phyloP scores from a whole-genome alignment of 768 basidiomycete genomes.

The Amanita rubescens region DNA sequence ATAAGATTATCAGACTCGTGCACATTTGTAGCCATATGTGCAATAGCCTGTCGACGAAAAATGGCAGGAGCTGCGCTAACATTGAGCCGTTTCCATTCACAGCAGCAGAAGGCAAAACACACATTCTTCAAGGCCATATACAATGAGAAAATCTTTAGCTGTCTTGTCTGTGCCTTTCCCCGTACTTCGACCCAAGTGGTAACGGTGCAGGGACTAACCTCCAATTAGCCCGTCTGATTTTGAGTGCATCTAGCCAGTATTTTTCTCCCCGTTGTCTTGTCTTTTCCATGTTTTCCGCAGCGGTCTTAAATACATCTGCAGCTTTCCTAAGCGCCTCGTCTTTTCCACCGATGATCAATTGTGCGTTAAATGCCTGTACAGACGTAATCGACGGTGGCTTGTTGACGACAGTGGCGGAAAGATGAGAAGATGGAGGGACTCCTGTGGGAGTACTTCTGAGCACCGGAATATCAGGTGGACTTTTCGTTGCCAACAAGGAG shows the following conservation, averaged over 20 bases:
- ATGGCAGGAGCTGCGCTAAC: slow-evolving; percentile 45
- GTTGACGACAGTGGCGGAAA: slow-evolving; percentile 58
- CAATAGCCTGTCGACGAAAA: slow-evolving; percentile 67
- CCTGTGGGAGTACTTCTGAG: slow-evolving; percentile 12
- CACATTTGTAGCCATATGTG: slow-evolving; percentile 49
- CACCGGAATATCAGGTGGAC: slow-evolving; percentile 12
- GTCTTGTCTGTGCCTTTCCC: slow-evolving; percentile 78
- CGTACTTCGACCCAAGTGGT: slow-evolving; percentile 55
- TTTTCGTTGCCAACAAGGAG: slow-evolving; percentile 42
- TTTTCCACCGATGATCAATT: slow-evolving; percentile 69
- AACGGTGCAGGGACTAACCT: slow-evolving; percentile 72
- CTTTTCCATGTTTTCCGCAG: slow-evolving; percentile 63
- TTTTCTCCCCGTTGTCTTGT: slow-evolving; percentile 54
- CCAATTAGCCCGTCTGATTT: slow-evolving; percentile 74
- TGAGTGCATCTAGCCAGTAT: slow-evolving; percentile 80
- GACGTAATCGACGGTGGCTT: slow-evolving; percentile 62
- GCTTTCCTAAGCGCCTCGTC: slow-evolving; percentile 75
- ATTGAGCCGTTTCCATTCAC: background rate
- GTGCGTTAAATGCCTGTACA: slow-evolving; percentile 65
- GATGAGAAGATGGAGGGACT: slow-evolving; percentile 15
- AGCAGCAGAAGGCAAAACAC: slow-evolving; percentile 18
- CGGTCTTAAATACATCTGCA: slow-evolving; percentile 59
- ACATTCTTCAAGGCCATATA: slow-evolving; percentile 82
- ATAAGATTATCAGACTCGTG: slow-evolving; percentile 36
- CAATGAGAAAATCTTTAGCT: slow-evolving; percentile 73